A percentile compares a stretch with the other conserved stretches of the same genome.
phyloP scores from a whole-genome alignment of 768 basidiomycete genomes.

The Baorangia bicolor region DNA sequence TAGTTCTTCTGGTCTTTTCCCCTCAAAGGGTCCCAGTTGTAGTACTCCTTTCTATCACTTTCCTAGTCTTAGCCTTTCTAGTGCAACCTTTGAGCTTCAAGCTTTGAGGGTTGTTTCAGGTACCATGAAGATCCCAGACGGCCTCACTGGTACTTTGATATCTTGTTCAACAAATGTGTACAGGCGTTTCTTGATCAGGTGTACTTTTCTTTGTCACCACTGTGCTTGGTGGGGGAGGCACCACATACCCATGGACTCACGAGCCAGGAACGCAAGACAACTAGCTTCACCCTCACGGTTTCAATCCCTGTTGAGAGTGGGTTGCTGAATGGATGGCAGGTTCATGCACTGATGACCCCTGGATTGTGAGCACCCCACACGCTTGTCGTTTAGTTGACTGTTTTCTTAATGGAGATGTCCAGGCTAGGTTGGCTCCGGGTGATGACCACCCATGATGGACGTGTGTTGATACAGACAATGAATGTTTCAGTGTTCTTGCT shows the following conservation, averaged over 20 bases:
- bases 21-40: too few relatives aligned
- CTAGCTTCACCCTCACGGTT: slow-evolving; percentile 68
- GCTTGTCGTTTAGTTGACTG: background rate
- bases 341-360: slow-evolving; percentile 57
- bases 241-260: background rate
- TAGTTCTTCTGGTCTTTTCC: too few relatives aligned
- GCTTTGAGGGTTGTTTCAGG: too few relatives aligned
- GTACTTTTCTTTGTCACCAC: slow-evolving; percentile 6
- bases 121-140: slow-evolving; percentile 59
- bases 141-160: slow-evolving; percentile 68
- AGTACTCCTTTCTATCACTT: too few relatives aligned
- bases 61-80: too few relatives aligned
- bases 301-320: slow-evolving; percentile 68
- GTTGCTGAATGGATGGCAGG: slow-evolving; percentile 66
- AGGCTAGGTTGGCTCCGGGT: slow-evolving; percentile 26
- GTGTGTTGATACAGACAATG: slow-evolving; percentile 19
- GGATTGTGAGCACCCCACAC: slow-evolving; percentile 54
- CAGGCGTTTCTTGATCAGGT: slow-evolving; percentile 51
- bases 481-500: slow-evolving; percentile 29
- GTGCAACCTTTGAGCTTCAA: too few relatives aligned
- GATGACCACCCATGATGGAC: background rate
- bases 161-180: slow-evolving; percentile 58
- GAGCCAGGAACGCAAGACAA: background rate
- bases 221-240: background rate
- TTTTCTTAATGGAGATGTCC: background rate